Conservation (phyloP, 2,329 filamentous ascomycete genomes). For the Paecilomyces fulvus region DNA sequence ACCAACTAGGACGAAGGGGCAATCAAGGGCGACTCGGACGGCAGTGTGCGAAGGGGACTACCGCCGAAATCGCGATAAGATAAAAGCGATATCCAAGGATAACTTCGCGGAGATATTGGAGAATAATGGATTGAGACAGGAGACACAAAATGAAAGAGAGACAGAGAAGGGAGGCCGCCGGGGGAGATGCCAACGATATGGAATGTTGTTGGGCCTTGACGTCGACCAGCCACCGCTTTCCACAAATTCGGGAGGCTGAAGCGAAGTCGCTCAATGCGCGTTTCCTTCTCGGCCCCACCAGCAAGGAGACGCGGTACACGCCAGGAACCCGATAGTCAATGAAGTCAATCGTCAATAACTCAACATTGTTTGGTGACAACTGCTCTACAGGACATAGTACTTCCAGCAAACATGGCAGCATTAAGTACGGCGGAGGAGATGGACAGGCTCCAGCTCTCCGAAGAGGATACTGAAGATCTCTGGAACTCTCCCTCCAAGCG, state of each 20-base stretch:
- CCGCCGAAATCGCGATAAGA: neutral
- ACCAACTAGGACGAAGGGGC: neutral
- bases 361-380: neutral
- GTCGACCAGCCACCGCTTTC: constrained; percentile 10
- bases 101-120: neutral
- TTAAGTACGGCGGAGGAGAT: constrained; percentile 40
- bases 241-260: constrained; percentile 4
- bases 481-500: constrained; percentile 49
- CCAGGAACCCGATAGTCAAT: neutral
- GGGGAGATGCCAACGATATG: neutral
- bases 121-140: neutral
- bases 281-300: neutral
- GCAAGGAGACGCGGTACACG: neutral
- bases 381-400: neutral
- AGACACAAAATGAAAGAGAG: constrained; percentile 1
- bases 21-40: neutral
- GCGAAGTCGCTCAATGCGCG: neutral
- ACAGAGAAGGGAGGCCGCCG: neutral
- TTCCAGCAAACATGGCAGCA: constrained; percentile 18
- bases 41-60: neutral
- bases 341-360: neutral
- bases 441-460: constrained; percentile 44
- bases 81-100: neutral
- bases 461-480: constrained; percentile 49
- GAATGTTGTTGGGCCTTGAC: neutral